Evolutionary conservation across 208 protist species (phyloP).

Genomic region (Acanthamoeba lenticulata): DNA sequence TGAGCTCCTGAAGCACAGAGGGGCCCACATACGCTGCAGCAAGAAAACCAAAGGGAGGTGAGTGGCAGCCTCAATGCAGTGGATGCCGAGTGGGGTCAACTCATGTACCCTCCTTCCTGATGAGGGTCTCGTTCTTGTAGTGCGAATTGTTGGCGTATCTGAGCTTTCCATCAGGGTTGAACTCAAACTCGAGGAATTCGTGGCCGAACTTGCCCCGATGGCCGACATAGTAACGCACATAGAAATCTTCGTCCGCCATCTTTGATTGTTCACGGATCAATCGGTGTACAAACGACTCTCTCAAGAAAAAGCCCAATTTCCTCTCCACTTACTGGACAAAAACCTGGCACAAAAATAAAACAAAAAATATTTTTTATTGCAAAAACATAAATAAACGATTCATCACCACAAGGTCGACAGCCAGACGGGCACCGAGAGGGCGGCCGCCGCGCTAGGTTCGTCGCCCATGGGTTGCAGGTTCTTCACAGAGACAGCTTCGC

Average conservation of each 20-base stretch:
- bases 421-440: no score
- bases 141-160: conserved; percentile 95
- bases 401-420: no score
- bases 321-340: no score
- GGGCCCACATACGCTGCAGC: conserved; percentile 86
- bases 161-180: conserved; percentile 86
- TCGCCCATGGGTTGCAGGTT: no score
- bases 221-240: conserved; percentile 91
- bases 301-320: no score
- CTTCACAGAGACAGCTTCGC: no score
- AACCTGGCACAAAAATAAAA: no score
- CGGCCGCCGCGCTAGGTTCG: no score
- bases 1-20: conserved; percentile 89
- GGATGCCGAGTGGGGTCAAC: not conserved
- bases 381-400: no score
- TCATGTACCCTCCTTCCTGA: conserved; percentile 91
- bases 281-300: no score
- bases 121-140: conserved; percentile 94
- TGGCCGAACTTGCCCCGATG: conserved; percentile 95
- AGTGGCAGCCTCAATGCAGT: not conserved
- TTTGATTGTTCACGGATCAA: not conserved
- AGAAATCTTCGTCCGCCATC: conserved; percentile 83
- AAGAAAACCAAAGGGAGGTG: not conserved
- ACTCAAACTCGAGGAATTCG: conserved; percentile 95
- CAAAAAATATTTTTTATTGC: no score